phyloP scores from a whole-genome alignment of 2,329 filamentous ascomycete species.

The Trichoderma afroharzianum region DNA sequence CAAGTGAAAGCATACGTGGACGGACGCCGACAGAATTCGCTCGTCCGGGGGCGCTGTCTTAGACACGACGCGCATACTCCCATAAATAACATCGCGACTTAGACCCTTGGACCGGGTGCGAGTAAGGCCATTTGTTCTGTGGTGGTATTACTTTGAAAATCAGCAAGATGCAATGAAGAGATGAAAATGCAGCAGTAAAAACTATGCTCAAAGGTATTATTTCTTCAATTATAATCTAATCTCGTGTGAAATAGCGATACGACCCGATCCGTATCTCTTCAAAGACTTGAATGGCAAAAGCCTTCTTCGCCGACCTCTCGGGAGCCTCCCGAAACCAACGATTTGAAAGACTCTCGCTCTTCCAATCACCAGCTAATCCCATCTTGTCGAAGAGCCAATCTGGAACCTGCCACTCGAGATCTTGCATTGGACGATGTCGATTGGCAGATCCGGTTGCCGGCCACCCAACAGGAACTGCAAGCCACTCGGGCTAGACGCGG shows the following conservation, averaged over 20 bases:
- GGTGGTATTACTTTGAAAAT: background rate
- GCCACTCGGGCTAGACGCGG: slow-evolving; percentile 13
- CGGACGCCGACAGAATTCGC: background rate
- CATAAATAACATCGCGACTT: background rate
- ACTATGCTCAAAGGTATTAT: background rate
- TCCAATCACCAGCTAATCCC: background rate
- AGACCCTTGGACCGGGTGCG: background rate
- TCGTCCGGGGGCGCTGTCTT: background rate
- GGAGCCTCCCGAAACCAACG: background rate
- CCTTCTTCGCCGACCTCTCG: background rate
- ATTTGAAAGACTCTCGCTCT: background rate
- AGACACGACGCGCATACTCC: background rate
- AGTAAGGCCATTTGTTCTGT: background rate
- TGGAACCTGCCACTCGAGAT: background rate
- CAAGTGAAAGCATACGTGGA: background rate
- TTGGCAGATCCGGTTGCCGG: slow-evolving; percentile 4
- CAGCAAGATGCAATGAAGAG: background rate
- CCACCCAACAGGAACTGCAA: background rate
- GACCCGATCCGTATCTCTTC: too few species aligned
- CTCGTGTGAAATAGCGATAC: too few species aligned
- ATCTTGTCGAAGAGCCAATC: background rate
- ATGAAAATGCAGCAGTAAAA: background rate
- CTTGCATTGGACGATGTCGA: slow-evolving; percentile 1
- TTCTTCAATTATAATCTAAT: background rate
- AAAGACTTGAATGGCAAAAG: background rate